Percentiles rank a stretch among this genome's conserved stretches.
Evolutionary conservation across 768 basidiomycete species (phyloP).

Genomic region (Lyophyllum semitale): DNA sequence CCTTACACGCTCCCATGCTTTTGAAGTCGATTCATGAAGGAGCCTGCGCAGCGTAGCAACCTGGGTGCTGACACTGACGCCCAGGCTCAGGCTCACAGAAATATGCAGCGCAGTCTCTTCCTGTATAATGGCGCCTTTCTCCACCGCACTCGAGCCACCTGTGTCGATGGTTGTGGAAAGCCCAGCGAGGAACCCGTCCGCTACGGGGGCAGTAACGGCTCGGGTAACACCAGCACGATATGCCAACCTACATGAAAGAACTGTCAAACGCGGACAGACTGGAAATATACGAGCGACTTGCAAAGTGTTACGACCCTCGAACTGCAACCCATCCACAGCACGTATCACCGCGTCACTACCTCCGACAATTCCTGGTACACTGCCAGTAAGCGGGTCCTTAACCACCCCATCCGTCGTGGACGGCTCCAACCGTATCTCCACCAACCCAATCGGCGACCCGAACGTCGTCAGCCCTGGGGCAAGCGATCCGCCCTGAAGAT

Average conservation of each 20-base stretch:
- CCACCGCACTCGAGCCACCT: conserved; percentile 59
- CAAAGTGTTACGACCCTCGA: conserved; percentile 52
- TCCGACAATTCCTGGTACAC: conserved; percentile 42
- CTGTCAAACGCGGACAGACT: neutral
- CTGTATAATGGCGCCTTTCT: conserved; percentile 64
- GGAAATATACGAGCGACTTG: conserved; percentile 29
- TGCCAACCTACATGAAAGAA: conserved; percentile 52
- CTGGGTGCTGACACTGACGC: conserved; percentile 62
- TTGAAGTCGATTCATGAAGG: conserved; percentile 34
- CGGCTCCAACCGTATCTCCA: conserved; percentile 65
- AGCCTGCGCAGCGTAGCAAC: conserved; percentile 55
- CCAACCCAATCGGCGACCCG: conserved; percentile 64
- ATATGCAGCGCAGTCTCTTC: conserved; percentile 69
- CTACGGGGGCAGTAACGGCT: conserved; percentile 61
- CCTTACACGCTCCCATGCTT: conserved; percentile 37
- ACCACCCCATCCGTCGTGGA: conserved; percentile 69
- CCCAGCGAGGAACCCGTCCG: conserved; percentile 60
- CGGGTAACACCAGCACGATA: conserved; percentile 76
- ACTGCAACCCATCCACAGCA: conserved; percentile 67
- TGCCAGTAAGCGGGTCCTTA: conserved; percentile 46
- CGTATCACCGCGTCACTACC: conserved; percentile 47
- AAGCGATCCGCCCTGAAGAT: conserved; percentile 67
- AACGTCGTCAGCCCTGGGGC: conserved; percentile 64
- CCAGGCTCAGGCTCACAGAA: conserved; percentile 34
- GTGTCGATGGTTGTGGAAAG: conserved; percentile 63